Base-by-base conservation (phyloP, 169 alveolate genomes). In the Babesia sp. region DNA sequence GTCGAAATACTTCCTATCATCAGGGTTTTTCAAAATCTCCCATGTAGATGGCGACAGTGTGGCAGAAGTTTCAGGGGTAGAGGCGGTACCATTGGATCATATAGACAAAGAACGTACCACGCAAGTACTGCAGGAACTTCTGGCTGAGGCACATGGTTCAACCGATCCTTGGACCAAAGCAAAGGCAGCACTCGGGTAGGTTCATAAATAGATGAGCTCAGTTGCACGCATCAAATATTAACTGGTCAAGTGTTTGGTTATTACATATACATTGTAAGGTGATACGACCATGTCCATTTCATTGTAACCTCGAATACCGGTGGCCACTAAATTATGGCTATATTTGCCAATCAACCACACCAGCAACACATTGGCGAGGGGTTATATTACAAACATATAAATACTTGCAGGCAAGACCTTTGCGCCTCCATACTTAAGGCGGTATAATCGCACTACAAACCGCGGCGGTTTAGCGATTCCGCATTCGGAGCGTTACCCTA, bases 81-180 rank as follows among this genome's bases (percentile, higher is more conserved):
- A 81, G 55, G 75, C 77, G 12, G 89, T 81, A 1, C 85, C 89
- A 11, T 61, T 81, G 59, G 89, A 81, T n/a, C 84, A 81, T 18
- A 29, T 81, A 37, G 89, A 81, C 72, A 81, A 72, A 28, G 89
- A 81, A 11, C 66, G 89, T 3, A 60, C 89, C 16, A 51, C 82
- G 3, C 74, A 76, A 28, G 85, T 72, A 7, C 58, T 81, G 20
- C 89, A 81, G 81, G 89, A 81, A 44, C 78, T 81, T 28, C 67
- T 81, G 37, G 50, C 78, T 2, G 89, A 72, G 68, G 60, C 78
- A 5, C 89, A 81, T 12, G 80, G 70, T 11, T 60, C 69, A 48
- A 44, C 59, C 26, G 82, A 68, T 41, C 84, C 71, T 44, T 81
- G 89, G 89, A 61, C 81, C 50, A 81, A 81, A 50, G 85, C 72